These are phyloP conservation scores for Fusarium buxicola DNA, from an alignment of 2,329 filamentous ascomycete genomes.

Conservation along the genomic window DNA sequence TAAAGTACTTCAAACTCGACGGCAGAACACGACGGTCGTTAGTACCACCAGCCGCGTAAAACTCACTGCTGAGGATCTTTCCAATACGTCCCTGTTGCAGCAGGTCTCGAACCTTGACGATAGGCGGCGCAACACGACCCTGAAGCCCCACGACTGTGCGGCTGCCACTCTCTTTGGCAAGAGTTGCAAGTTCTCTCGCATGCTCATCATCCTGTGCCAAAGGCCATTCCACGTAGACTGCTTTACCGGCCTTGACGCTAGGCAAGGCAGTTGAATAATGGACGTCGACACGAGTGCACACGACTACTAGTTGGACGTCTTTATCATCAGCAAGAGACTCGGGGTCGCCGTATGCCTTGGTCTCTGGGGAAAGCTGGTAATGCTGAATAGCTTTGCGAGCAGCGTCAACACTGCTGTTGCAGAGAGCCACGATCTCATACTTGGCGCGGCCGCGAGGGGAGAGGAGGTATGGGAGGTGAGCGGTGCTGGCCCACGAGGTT, in stretches of 20 bases:
- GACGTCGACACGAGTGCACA: conserved; percentile 64
- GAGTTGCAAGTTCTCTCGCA: conserved; percentile 55
- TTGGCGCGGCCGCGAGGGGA: conserved; percentile 56
- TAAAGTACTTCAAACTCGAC: conserved; percentile 59
- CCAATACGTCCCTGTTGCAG: conserved; percentile 61
- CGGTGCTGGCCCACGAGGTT: conserved; percentile 64
- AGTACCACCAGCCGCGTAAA: conserved; percentile 54
- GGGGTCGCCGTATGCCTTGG: conserved; percentile 63
- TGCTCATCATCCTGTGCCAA: conserved; percentile 58
- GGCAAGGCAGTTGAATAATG: conserved; percentile 61
- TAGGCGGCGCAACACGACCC: conserved; percentile 58
- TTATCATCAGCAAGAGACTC: conserved; percentile 60
- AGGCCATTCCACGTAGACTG: conserved; percentile 69
- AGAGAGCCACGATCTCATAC: conserved; percentile 63
- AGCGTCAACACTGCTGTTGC: conserved; percentile 61
- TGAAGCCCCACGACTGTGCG: conserved; percentile 64
- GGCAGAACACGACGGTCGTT: conserved; percentile 49
- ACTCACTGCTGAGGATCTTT: conserved; percentile 63
- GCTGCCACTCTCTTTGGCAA: conserved; percentile 49
- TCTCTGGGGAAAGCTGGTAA: conserved; percentile 55
- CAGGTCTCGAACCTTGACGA: conserved; percentile 58
- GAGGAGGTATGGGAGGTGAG: conserved; percentile 70
- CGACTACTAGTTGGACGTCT: conserved; percentile 66
- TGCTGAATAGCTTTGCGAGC: conserved; percentile 57
- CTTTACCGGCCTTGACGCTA: conserved; percentile 63